Evolutionary conservation across 164 flowering plant genomes (phyloP), one percentile per base, ranked within the genome.

Genomic region (Paratinospora sagittata): DNA sequence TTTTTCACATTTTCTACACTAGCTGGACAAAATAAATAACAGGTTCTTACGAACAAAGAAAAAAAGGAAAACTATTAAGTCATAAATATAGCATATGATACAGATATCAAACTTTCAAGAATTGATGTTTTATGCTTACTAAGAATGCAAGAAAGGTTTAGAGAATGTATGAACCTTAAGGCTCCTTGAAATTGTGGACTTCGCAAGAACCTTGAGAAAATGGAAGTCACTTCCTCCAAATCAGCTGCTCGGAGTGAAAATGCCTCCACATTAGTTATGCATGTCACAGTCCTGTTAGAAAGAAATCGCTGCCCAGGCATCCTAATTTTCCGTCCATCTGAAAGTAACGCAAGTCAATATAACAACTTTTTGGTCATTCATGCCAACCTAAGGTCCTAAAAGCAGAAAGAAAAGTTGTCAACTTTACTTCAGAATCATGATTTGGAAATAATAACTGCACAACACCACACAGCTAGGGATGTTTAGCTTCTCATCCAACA

Each of bases 191-290:
- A 87, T 23, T 84, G 89, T 12, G 87, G 87, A 58, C 81, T 88
- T 30, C 90, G 81, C 80, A 93, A 76, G 74, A 79, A 80, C 81
- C 88, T 85, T 11, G 88, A 68, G 67, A 85, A 93, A 41, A 83
- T 78, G 66, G 81, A 75, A 9, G 91, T 86, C 63, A 91, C 96
- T 80, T 89, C 89, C 84, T 90, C 90, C 27, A 93, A 81, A 74
- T 93, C 98, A 39, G 80, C 74, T 66, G 85, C 96, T 73, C 82
- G 85, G 45, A 93, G 90, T 8, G 86, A 77, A 80, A 93, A 93
- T 26, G 90, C 92, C 80, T 90, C 97, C 23, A 91, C 96, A 76
- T 93, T 89, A 60, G 91, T 85, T 69, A 82, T 37, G 76, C 97
- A 93, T 70, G 24, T 82, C 16, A 89, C 90, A 3, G 63, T 80